phyloP scores from a whole-genome alignment of 768 basidiomycete genomes.

The Crepidotus variabilis region DNA sequence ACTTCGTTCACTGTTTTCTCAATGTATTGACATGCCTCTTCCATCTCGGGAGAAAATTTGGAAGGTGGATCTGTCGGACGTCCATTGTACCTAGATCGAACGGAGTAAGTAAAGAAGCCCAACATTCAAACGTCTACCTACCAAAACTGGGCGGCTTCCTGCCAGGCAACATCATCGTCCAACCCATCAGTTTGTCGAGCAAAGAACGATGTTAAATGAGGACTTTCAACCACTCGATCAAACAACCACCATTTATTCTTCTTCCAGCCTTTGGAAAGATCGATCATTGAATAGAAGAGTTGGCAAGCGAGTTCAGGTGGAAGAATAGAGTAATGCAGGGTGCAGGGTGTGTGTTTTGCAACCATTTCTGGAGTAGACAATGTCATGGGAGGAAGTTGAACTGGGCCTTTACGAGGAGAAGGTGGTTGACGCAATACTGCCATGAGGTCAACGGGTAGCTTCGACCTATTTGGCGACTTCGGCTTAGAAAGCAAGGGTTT shows the following conservation, averaged over 20 bases:
- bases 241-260: conserved; percentile 84
- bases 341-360: conserved; percentile 69
- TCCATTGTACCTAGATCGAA: conserved; percentile 70
- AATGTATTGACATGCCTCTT: conserved; percentile 70
- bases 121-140: conserved; percentile 20
- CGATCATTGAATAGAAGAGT: conserved; percentile 71
- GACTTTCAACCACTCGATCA: conserved; percentile 78
- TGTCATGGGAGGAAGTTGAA: conserved; percentile 54
- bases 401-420: conserved; percentile 27
- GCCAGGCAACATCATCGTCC: conserved; percentile 50
- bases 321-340: conserved; percentile 64
- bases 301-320: conserved; percentile 73
- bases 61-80: conserved; percentile 52
- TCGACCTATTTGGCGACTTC: conserved; percentile 15
- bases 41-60: conserved; percentile 65
- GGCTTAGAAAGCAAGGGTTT: conserved; percentile 11
- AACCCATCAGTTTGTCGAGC: conserved; percentile 46
- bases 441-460: conserved; percentile 46
- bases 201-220: conserved; percentile 80
- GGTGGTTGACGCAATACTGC: conserved; percentile 50
- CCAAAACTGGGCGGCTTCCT: conserved; percentile 76
- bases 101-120: neutral
- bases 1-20: conserved; percentile 72
- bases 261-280: conserved; percentile 58
- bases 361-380: conserved; percentile 63